Percentiles rank a stretch among this genome's conserved stretches.
These are phyloP conservation scores for Trichophyton benhamiae DNA, from an alignment of 2,329 filamentous ascomycete genomes.

Conservation along the genomic window DNA sequence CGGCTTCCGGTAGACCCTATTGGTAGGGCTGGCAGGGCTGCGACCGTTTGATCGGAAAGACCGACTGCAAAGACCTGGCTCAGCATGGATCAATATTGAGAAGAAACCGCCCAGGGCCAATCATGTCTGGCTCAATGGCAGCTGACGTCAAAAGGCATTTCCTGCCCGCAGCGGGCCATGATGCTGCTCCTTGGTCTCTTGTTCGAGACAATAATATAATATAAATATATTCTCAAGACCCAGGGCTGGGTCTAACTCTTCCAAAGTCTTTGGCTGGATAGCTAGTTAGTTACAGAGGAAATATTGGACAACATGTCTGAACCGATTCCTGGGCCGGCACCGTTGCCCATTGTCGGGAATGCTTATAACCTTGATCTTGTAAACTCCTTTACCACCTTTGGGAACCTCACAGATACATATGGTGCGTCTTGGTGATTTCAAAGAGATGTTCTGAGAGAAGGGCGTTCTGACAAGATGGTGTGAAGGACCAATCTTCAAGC, in stretches of 20 bases:
- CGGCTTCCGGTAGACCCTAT: background rate
- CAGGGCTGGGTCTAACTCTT: background rate
- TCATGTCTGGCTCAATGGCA: background rate
- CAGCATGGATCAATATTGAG: background rate
- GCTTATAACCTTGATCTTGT: background rate
- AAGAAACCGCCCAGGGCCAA: background rate
- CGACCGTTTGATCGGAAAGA: constrained; percentile 1
- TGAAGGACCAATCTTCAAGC: background rate
- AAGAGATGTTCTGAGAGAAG: background rate
- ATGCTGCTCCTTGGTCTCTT: background rate
- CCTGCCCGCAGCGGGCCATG: background rate
- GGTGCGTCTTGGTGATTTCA: background rate
- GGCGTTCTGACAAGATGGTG: background rate
- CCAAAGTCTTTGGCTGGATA: too few relatives aligned
- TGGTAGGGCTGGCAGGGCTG: background rate
- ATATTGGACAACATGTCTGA: background rate
- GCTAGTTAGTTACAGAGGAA: too few relatives aligned
- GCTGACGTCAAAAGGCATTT: background rate
- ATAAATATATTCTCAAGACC: background rate
- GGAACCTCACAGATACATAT: background rate
- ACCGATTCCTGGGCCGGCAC: constrained; percentile 1
- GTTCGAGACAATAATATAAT: background rate
- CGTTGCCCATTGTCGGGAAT: background rate
- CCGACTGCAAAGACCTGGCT: background rate
- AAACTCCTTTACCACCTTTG: background rate